Base-by-base conservation (phyloP, 1,284 basidiomycete species). In the Sanghuangporus baumii region DNA sequence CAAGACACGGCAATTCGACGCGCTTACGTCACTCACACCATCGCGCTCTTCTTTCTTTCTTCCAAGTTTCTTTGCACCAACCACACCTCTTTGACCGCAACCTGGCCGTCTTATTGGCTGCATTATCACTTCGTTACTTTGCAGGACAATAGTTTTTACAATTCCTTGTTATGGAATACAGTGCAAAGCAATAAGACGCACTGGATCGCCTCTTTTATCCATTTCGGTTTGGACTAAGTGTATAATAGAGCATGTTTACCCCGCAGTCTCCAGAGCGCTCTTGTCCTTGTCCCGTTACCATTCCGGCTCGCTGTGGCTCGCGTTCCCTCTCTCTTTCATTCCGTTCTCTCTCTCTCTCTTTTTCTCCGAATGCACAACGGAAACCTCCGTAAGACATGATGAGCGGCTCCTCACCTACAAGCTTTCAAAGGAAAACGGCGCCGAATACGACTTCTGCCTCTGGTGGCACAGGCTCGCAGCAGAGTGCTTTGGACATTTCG, bases 391-490 rank as follows among this genome's bases (percentile, higher is more conserved):
- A 16, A 34, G 43, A 58, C 12, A 36, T 23, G 20, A 59, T 59
- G 48, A 59, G 58, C 58, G 20, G 26, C 34, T 7, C 11, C 48
- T 46, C 50, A 18, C 20, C 18, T 40, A 40, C 23, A 52, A 54
- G 48, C 60, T 37, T 62, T 41, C 34, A 16, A 51, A 31, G 54
- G 37, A 14, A 43, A 31, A 26, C 20, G 36, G 46, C 43, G 61
- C 36, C 56, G 31, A 51, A 20, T 50, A 23, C 8, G 8, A 9
- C 18, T 43, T 54, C 46, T 62, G 37, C 16, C 34, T 55, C 51
- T 56, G 62, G 62, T 63, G 62, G 57, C 62, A 63, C 62, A 12
- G 58, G 51, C 40, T 51, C 54, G 37, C 43, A 46, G 43, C 43
- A 46, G 20, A 7, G 7, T 26, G 23, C 47, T 51, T 40, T 52